Evolutionary conservation across 2,329 filamentous ascomycete genomes (phyloP).

Genomic region (Pestalotiopsis sp.): DNA sequence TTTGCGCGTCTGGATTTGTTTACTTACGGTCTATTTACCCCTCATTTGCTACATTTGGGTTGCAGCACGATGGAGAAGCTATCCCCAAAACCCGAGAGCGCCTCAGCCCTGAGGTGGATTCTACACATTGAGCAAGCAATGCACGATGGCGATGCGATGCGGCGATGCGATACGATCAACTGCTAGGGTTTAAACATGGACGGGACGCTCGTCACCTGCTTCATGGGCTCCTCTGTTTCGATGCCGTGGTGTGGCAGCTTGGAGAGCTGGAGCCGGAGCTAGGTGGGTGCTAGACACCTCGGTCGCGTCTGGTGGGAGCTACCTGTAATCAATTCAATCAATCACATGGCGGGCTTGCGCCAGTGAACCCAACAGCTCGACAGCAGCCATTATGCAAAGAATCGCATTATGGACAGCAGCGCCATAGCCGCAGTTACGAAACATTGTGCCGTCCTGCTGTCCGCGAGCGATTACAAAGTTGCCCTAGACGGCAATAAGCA

Average conservation of each 20-base stretch:
- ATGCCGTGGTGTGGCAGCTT: not conserved
- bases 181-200: not conserved
- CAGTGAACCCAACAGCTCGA: not conserved
- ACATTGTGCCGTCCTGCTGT: not conserved
- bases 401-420: constrained; percentile 10
- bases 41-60: not conserved
- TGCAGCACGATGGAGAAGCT: constrained; percentile 7
- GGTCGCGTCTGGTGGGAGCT: no score
- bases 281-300: not conserved
- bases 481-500: constrained; percentile 6
- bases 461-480: not conserved
- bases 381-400: constrained; percentile 3
- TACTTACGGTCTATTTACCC: constrained; percentile 3
- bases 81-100: not conserved
- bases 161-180: not conserved
- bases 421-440: constrained; percentile 10
- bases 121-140: not conserved
- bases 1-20: constrained; percentile 5
- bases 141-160: not conserved
- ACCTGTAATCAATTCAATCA: not conserved
- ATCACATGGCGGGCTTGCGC: not conserved
- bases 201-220: not conserved
- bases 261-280: not conserved
- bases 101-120: not conserved
- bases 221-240: not conserved